A percentile compares a stretch with the other conserved stretches of the same genome.
These are phyloP conservation scores for Xanthoconium separans DNA, from an alignment of 1,284 basidiomycete genomes.

Conservation along the genomic window DNA sequence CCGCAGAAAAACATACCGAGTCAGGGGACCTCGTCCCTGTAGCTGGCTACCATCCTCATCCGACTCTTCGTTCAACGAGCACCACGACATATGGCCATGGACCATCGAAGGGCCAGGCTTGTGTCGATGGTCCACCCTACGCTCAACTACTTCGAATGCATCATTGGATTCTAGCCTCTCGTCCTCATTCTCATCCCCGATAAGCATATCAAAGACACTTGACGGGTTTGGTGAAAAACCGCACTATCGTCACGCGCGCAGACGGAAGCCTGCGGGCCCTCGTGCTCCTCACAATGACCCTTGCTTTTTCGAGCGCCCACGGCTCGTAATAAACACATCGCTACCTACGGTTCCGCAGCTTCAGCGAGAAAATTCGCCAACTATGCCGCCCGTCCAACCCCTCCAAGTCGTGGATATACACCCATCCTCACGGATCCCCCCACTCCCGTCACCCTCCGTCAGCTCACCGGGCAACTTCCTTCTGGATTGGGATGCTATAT, in stretches of 20 bases:
- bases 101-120: conserved; percentile 9
- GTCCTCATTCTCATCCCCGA: conserved; percentile 19
- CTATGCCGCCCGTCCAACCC: conserved; percentile 10
- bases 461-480: conserved; percentile 22
- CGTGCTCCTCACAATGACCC: conserved; percentile 19
- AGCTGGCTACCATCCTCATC: conserved; percentile 26
- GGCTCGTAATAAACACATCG: conserved; percentile 17
- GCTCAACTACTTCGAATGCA: conserved; percentile 23
- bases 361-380: conserved; percentile 6
- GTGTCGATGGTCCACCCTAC: conserved; percentile 15
- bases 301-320: conserved; percentile 7
- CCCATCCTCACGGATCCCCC: conserved; percentile 4
- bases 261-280: conserved; percentile 26
- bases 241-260: conserved; percentile 2
- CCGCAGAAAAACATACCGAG: conserved; percentile 14
- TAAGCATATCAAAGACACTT: conserved; percentile 2
- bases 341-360: conserved; percentile 10
- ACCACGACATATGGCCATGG: conserved; percentile 27
- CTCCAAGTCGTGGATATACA: conserved; percentile 2
- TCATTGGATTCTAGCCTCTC: conserved; percentile 16
- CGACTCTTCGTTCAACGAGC: conserved; percentile 21
- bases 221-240: conserved; percentile 7
- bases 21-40: conserved; percentile 31
- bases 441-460: neutral
- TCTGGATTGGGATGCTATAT: conserved; percentile 38